Conservation (phyloP, 2,329 filamentous ascomycete genomes). For the Exophiala sp. region DNA sequence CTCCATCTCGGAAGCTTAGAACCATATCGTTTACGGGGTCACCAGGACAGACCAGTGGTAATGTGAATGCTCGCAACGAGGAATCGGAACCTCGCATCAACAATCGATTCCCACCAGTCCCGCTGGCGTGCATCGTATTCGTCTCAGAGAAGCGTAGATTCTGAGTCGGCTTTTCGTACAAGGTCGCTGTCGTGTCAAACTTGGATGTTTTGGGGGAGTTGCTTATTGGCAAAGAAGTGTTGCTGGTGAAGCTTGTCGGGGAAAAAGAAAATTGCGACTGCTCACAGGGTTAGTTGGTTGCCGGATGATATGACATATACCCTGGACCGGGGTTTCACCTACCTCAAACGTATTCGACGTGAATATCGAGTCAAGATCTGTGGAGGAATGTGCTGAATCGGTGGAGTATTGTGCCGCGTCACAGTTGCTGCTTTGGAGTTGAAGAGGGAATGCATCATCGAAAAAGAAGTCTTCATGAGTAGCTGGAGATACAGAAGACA, state of each 20-base stretch:
- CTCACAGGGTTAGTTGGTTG: not conserved
- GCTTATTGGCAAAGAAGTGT: not conserved
- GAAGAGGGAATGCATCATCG: not conserved
- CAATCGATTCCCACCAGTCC: not conserved
- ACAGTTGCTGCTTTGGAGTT: not conserved
- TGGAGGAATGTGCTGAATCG: not conserved
- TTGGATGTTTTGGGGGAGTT: not conserved
- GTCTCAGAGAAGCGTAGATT: not conserved
- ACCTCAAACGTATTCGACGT: not conserved
- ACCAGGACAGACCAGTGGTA: not conserved
- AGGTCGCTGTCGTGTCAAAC: not conserved
- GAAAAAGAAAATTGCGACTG: not conserved
- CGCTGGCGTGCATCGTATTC: not conserved
- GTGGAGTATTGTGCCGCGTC: not conserved
- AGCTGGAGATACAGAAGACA: not conserved
- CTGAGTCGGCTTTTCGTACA: not conserved
- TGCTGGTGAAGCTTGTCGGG: not conserved
- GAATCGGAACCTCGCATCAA: not conserved
- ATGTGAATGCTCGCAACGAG: not conserved
- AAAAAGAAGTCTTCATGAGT: not conserved
- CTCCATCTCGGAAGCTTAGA: not conserved
- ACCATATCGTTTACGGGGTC: not conserved
- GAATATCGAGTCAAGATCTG: not conserved
- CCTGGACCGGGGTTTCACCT: not conserved
- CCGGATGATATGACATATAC: not conserved